Percentiles rank a stretch among this genome's conserved stretches.
These are phyloP conservation scores for Astrocystis sublimbata DNA, from an alignment of 495 filamentous ascomycete genomes.

Conservation along the genomic window DNA sequence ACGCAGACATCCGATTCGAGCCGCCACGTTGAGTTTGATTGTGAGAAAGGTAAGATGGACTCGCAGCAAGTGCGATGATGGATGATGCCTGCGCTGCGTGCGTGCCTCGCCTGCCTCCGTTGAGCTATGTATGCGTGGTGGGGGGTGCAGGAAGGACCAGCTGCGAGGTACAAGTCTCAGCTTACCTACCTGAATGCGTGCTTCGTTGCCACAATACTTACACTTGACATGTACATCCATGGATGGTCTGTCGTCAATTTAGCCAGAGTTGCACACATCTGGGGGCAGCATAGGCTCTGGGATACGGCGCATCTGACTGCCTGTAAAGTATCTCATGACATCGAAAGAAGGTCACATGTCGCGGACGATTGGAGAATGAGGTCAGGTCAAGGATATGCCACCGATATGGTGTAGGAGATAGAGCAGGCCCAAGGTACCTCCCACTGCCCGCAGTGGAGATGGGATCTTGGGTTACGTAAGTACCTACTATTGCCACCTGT, in stretches of 20 bases:
- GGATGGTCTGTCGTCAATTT: not conserved
- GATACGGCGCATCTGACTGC: constrained; percentile 3
- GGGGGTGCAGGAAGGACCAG: not conserved
- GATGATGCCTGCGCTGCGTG: too few species aligned
- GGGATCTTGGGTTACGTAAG: not conserved
- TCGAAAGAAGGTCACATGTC: constrained; percentile 10
- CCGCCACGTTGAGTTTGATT: not conserved
- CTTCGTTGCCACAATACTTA: too few species aligned
- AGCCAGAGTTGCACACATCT: constrained; percentile 3
- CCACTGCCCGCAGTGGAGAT: too few species aligned
- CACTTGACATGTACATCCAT: too few species aligned
- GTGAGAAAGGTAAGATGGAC: not conserved
- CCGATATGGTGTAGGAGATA: not conserved
- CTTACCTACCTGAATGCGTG: not conserved
- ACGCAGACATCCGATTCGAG: not conserved
- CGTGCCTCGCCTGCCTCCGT: too few species aligned
- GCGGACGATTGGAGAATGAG: not conserved
- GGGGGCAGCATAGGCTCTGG: not conserved
- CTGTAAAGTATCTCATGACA: constrained; percentile 1
- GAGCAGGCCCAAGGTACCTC: too few species aligned
- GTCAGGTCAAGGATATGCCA: not conserved
- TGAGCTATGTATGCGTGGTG: not conserved
- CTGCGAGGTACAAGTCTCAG: not conserved
- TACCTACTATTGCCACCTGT: too few species aligned
- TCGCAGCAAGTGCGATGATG: not conserved